phyloP scores from a whole-genome alignment of 2,329 filamentous ascomycete species.

The Tolypocladium guangdongense region DNA sequence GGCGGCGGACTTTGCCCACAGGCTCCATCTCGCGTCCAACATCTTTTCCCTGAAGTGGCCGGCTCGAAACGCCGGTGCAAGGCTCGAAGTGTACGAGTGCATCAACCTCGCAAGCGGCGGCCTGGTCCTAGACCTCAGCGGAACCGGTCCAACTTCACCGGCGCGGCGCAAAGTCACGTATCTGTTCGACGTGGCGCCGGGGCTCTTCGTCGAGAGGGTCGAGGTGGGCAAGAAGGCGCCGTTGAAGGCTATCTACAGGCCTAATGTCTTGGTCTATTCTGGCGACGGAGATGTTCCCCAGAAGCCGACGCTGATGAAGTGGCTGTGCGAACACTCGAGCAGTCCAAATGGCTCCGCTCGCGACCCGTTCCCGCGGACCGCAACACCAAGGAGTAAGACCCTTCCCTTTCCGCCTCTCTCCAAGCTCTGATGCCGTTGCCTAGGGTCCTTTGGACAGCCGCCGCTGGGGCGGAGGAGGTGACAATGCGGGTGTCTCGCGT shows the following conservation, averaged over 20 bases:
- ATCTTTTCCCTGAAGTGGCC: slow-evolving; percentile 27
- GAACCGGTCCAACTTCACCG: slow-evolving; percentile 16
- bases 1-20: slow-evolving; percentile 24
- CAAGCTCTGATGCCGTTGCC: slow-evolving; percentile 16
- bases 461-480: slow-evolving; percentile 1
- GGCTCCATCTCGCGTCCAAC: slow-evolving; percentile 21
- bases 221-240: slow-evolving; percentile 20
- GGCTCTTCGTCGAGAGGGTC: slow-evolving; percentile 25
- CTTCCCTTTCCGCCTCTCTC: slow-evolving; percentile 5
- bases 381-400: slow-evolving; percentile 17
- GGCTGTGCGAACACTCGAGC: slow-evolving; percentile 19
- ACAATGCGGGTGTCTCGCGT: background rate
- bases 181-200: slow-evolving; percentile 25
- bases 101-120: slow-evolving; percentile 22
- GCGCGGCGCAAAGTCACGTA: slow-evolving; percentile 20
- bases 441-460: slow-evolving; percentile 9
- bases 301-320: slow-evolving; percentile 21
- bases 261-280: slow-evolving; percentile 21
- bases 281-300: slow-evolving; percentile 15
- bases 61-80: slow-evolving; percentile 21
- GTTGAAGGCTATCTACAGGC: slow-evolving; percentile 20
- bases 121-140: slow-evolving; percentile 15
- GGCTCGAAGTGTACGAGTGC: slow-evolving; percentile 26
- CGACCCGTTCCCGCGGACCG: slow-evolving; percentile 7
- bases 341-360: slow-evolving; percentile 7